These are phyloP conservation scores for Trypanosoma lewisi DNA, from an alignment of 208 protist species.

Conservation along the genomic window DNA sequence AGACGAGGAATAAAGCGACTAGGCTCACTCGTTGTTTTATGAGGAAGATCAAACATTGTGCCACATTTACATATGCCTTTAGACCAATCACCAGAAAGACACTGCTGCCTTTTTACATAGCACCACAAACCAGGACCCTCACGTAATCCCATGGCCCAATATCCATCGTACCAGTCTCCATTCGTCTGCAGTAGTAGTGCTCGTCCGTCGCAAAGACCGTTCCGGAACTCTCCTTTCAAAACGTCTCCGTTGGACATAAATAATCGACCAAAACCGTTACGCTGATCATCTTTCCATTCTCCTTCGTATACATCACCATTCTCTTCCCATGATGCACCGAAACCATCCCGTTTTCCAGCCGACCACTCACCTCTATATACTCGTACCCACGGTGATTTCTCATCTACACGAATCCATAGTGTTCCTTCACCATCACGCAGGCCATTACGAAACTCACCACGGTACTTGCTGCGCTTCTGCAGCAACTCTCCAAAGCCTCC, in stretches of 20 bases:
- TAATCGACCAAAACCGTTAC: conserved; percentile 72
- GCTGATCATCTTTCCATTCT: conserved; percentile 61
- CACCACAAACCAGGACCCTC: conserved; percentile 88
- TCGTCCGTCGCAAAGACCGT: conserved; percentile 69
- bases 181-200: conserved; percentile 57
- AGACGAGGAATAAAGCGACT: conserved; percentile 82
- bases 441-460: conserved; percentile 77
- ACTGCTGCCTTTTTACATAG: conserved; percentile 70
- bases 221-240: conserved; percentile 74
- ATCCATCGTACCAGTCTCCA: conserved; percentile 89
- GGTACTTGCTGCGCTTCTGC: conserved; percentile 71
- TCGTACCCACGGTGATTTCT: conserved; percentile 54
- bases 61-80: conserved; percentile 76
- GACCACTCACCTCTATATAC: conserved; percentile 90
- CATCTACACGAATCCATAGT: conserved; percentile 66
- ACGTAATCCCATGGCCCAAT: conserved; percentile 74
- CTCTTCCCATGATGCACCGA: conserved; percentile 75
- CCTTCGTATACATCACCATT: conserved; percentile 90
- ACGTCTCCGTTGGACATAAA: conserved; percentile 82
- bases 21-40: conserved; percentile 49
- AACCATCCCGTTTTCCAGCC: conserved; percentile 72
- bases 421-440: conserved; percentile 80
- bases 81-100: conserved; percentile 82
- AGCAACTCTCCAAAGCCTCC: conserved; percentile 86
- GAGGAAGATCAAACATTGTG: conserved; percentile 70